These are phyloP conservation scores for Bipolaris oryzae DNA, from an alignment of 2,329 filamentous ascomycete genomes.

Conservation along the genomic window DNA sequence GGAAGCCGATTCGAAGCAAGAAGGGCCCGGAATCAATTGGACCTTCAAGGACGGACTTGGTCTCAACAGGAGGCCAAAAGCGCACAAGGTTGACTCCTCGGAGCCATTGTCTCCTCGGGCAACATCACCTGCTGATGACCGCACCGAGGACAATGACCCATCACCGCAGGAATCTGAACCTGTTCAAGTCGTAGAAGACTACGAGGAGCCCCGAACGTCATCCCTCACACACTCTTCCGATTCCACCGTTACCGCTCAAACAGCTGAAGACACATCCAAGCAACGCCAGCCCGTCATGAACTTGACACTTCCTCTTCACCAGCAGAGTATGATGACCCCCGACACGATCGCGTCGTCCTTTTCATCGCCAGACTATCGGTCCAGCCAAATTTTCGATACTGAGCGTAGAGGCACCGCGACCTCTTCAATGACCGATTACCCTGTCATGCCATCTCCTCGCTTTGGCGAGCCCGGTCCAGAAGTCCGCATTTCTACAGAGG, in stretches of 20 bases:
- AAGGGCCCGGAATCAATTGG: conserved; percentile 53
- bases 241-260: conserved; percentile 52
- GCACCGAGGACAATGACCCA: conserved; percentile 17
- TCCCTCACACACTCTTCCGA: conserved; percentile 58
- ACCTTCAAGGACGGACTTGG: conserved; percentile 50
- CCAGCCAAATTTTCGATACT: conserved; percentile 69
- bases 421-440: conserved; percentile 75
- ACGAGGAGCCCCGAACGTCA: conserved; percentile 56
- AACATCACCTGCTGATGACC: conserved; percentile 15
- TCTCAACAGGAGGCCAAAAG: conserved; percentile 34
- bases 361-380: conserved; percentile 69
- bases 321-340: conserved; percentile 66
- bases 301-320: conserved; percentile 46
- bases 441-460: conserved; percentile 71
- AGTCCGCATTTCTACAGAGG: conserved; percentile 73
- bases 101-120: conserved; percentile 39
- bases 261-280: conserved; percentile 40
- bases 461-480: conserved; percentile 78
- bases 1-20: conserved; percentile 50
- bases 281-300: conserved; percentile 46
- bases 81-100: conserved; percentile 10
- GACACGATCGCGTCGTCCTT: conserved; percentile 64
- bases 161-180: conserved; percentile 36
- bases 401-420: conserved; percentile 76
- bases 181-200: conserved; percentile 54